Conservation (phyloP, 805 yeast genomes). For the Nakazawaea ambrosiae region DNA sequence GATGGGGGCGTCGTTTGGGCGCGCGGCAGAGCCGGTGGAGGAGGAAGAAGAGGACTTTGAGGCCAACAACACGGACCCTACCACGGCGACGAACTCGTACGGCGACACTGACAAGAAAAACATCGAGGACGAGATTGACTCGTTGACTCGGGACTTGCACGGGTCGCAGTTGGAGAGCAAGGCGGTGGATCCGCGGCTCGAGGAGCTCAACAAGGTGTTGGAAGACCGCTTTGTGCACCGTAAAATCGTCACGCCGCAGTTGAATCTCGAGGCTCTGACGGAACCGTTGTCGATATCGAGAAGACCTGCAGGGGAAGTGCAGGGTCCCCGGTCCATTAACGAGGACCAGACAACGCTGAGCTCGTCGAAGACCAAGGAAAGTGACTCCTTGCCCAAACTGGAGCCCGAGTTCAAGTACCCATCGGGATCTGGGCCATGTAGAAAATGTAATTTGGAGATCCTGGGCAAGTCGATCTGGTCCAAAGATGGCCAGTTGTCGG, state of each 20-base stretch:
- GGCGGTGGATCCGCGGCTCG: background rate
- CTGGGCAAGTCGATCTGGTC: conserved; percentile 59
- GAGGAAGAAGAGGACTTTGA: background rate
- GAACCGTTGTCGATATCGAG: background rate
- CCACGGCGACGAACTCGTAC: background rate
- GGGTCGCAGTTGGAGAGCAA: background rate
- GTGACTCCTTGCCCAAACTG: too few relatives aligned
- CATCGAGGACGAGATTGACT: background rate
- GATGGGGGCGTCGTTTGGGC: background rate
- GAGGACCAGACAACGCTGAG: too few relatives aligned
- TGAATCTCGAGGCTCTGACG: background rate
- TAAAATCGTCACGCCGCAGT: background rate
- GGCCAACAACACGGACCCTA: background rate
- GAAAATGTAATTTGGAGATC: conserved; percentile 58
- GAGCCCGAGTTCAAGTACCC: background rate
- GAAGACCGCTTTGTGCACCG: conserved; percentile 2
- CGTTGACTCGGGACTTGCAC: background rate
- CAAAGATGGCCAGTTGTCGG: conserved; percentile 76
- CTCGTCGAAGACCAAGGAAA: too few relatives aligned
- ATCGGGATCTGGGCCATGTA: conserved; percentile 77
- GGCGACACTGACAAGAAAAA: background rate
- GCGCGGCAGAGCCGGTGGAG: too few relatives aligned
- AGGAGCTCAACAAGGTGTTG: conserved; percentile 1
- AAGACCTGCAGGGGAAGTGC: background rate
- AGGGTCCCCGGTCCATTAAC: too few relatives aligned